These are phyloP conservation scores for Zoysia matrella DNA, from an alignment of 202 grass and related monocot species.

Conservation along the genomic window DNA sequence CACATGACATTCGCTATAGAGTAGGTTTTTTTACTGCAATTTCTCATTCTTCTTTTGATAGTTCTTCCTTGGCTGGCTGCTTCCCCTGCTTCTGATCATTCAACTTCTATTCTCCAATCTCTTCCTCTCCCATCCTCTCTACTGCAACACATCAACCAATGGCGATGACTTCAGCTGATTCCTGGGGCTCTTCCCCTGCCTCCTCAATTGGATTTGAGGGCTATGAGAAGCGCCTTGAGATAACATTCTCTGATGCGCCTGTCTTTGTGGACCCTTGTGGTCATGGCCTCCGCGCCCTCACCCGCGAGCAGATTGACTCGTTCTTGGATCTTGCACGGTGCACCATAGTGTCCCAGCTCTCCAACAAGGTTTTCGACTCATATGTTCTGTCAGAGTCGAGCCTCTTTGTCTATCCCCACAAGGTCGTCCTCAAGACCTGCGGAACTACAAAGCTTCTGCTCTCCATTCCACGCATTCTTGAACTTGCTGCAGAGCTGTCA, in stretches of 20 bases:
- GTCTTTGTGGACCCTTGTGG: conserved; percentile 69
- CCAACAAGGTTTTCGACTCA: conserved; percentile 76
- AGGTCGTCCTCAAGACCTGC: conserved; percentile 91
- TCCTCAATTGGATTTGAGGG: conserved; percentile 75
- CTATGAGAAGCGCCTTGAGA: conserved; percentile 46
- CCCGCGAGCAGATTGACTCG: conserved; percentile 66
- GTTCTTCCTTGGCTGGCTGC: conserved; percentile 74
- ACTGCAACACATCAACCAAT: conserved; percentile 46
- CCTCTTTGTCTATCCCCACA: conserved; percentile 80
- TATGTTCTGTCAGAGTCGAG: conserved; percentile 93
- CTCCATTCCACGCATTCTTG: conserved; percentile 80
- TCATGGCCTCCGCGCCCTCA: conserved; percentile 66
- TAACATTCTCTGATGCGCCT: conserved; percentile 66
- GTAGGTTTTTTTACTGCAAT: conserved; percentile 60
- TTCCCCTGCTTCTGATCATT: conserved; percentile 49
- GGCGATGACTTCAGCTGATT: conserved; percentile 47
- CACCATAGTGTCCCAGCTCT: conserved; percentile 84
- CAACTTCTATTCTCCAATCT: conserved; percentile 17
- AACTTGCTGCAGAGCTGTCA: conserved; percentile 63
- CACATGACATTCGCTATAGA: conserved; percentile 59
- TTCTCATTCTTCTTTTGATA: conserved; percentile 37
- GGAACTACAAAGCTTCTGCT: conserved; percentile 85
- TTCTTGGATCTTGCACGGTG: conserved; percentile 78
- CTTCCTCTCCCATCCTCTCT: conserved; percentile 28
- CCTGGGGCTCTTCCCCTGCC: conserved; percentile 42